Percentiles rank a stretch among this genome's conserved stretches.
Evolutionary conservation across 345 rosid species (phyloP).

Genomic region (Populus deltoides): DNA sequence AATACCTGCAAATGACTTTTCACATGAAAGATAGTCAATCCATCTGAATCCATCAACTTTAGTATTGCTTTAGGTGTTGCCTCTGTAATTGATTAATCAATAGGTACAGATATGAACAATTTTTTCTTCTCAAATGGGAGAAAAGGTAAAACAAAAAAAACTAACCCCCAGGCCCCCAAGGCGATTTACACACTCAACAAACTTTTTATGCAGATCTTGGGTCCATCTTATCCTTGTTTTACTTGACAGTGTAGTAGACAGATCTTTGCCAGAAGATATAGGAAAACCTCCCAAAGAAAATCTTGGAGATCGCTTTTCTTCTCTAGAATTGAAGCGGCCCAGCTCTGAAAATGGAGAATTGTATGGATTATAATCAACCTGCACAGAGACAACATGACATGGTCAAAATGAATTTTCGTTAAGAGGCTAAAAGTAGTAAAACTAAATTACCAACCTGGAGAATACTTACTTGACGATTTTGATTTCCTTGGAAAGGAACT

Average conservation of each 20-base stretch:
- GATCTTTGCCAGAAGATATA: conserved; percentile 11
- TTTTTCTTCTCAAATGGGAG: neutral
- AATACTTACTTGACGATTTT: conserved; percentile 48
- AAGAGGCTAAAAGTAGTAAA: neutral
- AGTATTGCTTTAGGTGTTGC: conserved; percentile 92
- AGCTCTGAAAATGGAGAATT: conserved; percentile 30
- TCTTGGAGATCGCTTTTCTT: conserved; percentile 36
- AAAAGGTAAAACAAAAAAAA: neutral
- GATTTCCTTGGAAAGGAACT: conserved; percentile 40
- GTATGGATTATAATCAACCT: conserved; percentile 32
- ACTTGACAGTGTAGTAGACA: conserved; percentile 18
- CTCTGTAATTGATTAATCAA: conserved; percentile 38
- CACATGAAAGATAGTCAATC: conserved; percentile 89
- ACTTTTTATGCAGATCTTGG: conserved; percentile 84
- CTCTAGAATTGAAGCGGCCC: conserved; percentile 28
- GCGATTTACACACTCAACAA: conserved; percentile 69
- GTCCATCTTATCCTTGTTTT: conserved; percentile 86
- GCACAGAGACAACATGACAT: neutral
- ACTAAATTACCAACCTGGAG: neutral
- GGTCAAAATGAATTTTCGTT: neutral
- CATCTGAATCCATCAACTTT: conserved; percentile 85
- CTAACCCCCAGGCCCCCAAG: conserved; percentile 88
- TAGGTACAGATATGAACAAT: neutral
- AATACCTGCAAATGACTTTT: conserved; percentile 93
- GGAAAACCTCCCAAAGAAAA: conserved; percentile 19